Evolutionary conservation across 495 filamentous ascomycete genomes (phyloP), one percentile per base, ranked within the genome.

Genomic region (Aspergillus heteromorphus): DNA sequence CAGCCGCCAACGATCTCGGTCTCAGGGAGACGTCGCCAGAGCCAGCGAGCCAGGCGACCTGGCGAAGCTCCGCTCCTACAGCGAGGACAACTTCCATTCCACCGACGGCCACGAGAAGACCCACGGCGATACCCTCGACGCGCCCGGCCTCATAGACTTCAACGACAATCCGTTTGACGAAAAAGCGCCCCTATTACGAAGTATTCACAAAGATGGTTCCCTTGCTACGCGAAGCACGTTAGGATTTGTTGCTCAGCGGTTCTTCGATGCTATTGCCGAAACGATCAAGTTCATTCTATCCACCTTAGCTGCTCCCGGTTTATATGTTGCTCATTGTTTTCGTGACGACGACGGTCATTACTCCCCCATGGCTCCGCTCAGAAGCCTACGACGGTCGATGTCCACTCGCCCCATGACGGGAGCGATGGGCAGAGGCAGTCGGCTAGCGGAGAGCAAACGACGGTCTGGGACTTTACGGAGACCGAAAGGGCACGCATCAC

Each of bases 291-390:
- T 84, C 72, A 77, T 97, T 42, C 71, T 96, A 16, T 87, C 87
- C 47, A 86, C 89, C 6, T 67, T 97, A 30, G 79, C 85, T 19
- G 81, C 85, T 1, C 92, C 95, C 5, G 88, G 84, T 2, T 75
- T 88, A 34, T 97, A 92, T 73, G 69, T 93, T 14, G 82, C 89
- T 47, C 84, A 87, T 51, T 89, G 79, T 61, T 83, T 97, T 51
- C 89, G 87, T 67, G 84, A 95, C 60, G 85, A 91, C 25, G 69
- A 86, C 55, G 91, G 91, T 29, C 74, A 77, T 25, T 96, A 95
- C 66, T 89, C 91, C 47, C 81, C 85, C 14, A 64, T 88, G 47
- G 67, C 73, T 48, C 87, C 85, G 31, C 64, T 87, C 10, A 73
- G 77, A 50, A 85, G 79, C 53, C 68, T 88, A 8, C 76, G 82